A percentile compares a stretch with the other conserved stretches of the same genome.
These are phyloP conservation scores for Catunica adiposa DNA, from an alignment of 2,329 filamentous ascomycete species.

Conservation along the genomic window DNA sequence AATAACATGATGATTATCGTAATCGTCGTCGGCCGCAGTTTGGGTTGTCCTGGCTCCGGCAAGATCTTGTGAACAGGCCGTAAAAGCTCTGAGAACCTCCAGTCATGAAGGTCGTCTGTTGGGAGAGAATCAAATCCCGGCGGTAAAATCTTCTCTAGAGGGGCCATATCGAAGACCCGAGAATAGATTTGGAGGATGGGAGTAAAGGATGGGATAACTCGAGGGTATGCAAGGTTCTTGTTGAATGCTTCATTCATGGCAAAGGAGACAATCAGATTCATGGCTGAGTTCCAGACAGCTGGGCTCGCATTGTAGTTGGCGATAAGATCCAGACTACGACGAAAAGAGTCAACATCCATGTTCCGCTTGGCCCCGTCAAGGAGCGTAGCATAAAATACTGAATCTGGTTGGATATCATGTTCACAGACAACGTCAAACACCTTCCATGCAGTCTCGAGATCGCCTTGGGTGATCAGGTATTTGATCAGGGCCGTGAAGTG, in stretches of 20 bases:
- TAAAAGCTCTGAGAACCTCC: slow-evolving; percentile 12
- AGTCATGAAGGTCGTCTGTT: slow-evolving; percentile 9
- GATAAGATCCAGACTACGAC: slow-evolving; percentile 10
- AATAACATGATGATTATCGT: slow-evolving; percentile 32
- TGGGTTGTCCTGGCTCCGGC: slow-evolving; percentile 7
- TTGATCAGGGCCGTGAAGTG: slow-evolving; percentile 52
- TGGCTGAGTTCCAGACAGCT: slow-evolving; percentile 23
- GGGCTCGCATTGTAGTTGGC: slow-evolving; percentile 13
- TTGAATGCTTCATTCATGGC: slow-evolving; percentile 25
- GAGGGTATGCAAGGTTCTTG: slow-evolving; percentile 19
- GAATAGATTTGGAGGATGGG: slow-evolving; percentile 34
- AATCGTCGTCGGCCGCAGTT: slow-evolving; percentile 23
- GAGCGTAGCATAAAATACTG: slow-evolving; percentile 50
- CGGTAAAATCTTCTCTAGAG: slow-evolving; percentile 26
- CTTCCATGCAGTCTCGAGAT: slow-evolving; percentile 45
- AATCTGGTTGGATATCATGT: slow-evolving; percentile 45
- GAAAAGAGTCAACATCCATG: slow-evolving; percentile 35
- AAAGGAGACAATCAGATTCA: slow-evolving; percentile 35
- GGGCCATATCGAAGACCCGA: slow-evolving; percentile 30
- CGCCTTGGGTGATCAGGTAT: slow-evolving; percentile 50
- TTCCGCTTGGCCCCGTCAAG: slow-evolving; percentile 51
- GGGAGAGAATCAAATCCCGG: slow-evolving; percentile 13
- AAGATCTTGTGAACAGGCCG: slow-evolving; percentile 6
- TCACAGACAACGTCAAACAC: slow-evolving; percentile 47
- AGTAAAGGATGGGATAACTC: slow-evolving; percentile 26